These are phyloP conservation scores for Epichloe coenophiala DNA, from an alignment of 2,329 filamentous ascomycete genomes.

Conservation along the genomic window DNA sequence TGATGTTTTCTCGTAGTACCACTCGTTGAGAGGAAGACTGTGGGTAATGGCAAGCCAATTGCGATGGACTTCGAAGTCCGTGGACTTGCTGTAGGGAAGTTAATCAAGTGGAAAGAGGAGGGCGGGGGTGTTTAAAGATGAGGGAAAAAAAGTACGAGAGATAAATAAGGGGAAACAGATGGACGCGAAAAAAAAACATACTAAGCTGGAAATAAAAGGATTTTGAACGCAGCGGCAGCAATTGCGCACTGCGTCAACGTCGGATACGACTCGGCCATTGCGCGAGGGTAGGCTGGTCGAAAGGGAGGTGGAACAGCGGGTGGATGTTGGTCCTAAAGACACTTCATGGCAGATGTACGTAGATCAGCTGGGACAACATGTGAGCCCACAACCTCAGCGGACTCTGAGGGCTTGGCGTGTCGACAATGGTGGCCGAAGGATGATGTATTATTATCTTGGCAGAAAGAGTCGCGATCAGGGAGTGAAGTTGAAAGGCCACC, in stretches of 20 bases:
- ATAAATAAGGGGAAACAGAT: too few relatives aligned
- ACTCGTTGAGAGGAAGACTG: conserved; percentile 72
- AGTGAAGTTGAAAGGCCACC: not conserved
- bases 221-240: conserved; percentile 76
- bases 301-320: not conserved
- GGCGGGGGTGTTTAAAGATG: not conserved
- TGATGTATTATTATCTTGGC: not conserved
- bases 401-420: not conserved
- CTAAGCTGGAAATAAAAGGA: conserved; percentile 91
- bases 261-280: conserved; percentile 71
- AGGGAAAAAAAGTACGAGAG: not conserved
- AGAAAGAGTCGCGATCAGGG: not conserved
- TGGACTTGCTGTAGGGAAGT: conserved; percentile 65
- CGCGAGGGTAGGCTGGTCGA: conserved; percentile 3
- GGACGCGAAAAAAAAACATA: conserved; percentile 34
- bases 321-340: not conserved
- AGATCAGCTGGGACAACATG: not conserved
- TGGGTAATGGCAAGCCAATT: conserved; percentile 97
- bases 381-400: not conserved
- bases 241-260: conserved; percentile 81
- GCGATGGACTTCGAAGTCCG: conserved; percentile 95
- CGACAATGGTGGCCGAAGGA: not conserved
- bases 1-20: conserved; percentile 96
- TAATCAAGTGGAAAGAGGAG: not conserved
- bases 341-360: not conserved